Percentiles rank a stretch among this genome's conserved stretches.
These are phyloP conservation scores for Durio zibethinus DNA, from an alignment of 345 rosid genomes.

Conservation along the genomic window DNA sequence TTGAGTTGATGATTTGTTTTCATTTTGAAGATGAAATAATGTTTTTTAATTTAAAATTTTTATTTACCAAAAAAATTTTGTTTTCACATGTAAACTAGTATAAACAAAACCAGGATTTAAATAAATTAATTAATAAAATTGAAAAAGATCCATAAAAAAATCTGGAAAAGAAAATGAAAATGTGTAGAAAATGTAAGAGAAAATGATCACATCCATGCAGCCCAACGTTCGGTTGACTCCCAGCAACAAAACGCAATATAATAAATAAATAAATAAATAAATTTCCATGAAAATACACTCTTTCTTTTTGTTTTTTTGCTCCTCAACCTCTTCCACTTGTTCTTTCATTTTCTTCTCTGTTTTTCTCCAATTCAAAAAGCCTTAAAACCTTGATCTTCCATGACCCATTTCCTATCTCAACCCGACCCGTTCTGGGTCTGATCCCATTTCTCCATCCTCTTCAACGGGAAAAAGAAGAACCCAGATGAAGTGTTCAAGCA, in stretches of 20 bases:
- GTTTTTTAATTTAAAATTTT: too few relatives aligned
- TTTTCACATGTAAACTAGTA: too few relatives aligned
- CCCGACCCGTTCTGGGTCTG: constrained; percentile 26
- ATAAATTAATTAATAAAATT: not conserved
- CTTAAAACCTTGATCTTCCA: constrained; percentile 27
- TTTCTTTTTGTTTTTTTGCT: not conserved
- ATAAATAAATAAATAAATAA: not conserved
- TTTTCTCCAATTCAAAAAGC: constrained; percentile 32
- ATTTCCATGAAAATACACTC: constrained; percentile 19
- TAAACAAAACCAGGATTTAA: too few relatives aligned
- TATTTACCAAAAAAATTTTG: too few relatives aligned
- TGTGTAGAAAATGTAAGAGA: not conserved
- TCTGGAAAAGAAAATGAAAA: not conserved
- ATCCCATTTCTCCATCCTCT: constrained; percentile 14
- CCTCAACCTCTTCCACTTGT: not conserved
- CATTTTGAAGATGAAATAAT: too few relatives aligned
- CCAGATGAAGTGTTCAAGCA: not conserved
- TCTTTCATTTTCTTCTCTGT: not conserved
- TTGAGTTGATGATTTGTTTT: too few relatives aligned
- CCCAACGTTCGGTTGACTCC: constrained; percentile 73
- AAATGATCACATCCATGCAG: constrained; percentile 53
- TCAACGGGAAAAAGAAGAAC: not conserved
- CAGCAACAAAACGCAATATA: constrained; percentile 13
- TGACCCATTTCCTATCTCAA: constrained; percentile 24
- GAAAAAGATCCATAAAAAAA: not conserved